Evolutionary conservation across 768 basidiomycete species (phyloP).

Genomic region (Dacryopinax spathularia): DNA sequence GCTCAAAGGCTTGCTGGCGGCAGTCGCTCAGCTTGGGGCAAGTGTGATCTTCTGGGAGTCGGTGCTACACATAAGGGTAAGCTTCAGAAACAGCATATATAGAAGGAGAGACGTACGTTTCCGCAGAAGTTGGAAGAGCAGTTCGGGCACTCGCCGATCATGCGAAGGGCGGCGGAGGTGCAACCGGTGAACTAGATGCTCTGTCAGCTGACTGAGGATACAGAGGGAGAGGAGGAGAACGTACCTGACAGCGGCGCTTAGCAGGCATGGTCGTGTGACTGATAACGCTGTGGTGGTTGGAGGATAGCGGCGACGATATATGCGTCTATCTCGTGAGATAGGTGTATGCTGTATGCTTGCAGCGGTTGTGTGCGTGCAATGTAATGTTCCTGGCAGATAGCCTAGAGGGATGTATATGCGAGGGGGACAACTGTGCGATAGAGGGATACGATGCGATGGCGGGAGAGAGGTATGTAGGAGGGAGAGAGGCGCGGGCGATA

Average conservation of each 20-base stretch:
- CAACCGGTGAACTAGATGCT: conserved; percentile 39
- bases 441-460: no score
- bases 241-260: conserved; percentile 77
- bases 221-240: neutral
- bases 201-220: conserved; percentile 26
- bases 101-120: conserved; percentile 9
- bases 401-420: no score
- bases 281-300: neutral
- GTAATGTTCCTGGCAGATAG: no score
- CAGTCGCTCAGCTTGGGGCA: conserved; percentile 76
- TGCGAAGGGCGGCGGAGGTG: conserved; percentile 63
- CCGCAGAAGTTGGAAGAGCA: conserved; percentile 68
- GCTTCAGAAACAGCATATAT: neutral
- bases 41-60: conserved; percentile 75
- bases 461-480: no score
- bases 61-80: conserved; percentile 39
- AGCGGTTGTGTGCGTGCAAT: neutral
- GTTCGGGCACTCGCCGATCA: conserved; percentile 74
- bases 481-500: no score
- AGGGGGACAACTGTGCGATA: no score
- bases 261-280: conserved; percentile 40
- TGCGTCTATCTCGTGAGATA: neutral
- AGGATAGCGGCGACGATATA: neutral
- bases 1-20: conserved; percentile 72
- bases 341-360: neutral